A percentile compares a stretch with the other conserved stretches of the same genome.
phyloP scores from a whole-genome alignment of 345 rosid species.

The Cardiospermum halicacabum region DNA sequence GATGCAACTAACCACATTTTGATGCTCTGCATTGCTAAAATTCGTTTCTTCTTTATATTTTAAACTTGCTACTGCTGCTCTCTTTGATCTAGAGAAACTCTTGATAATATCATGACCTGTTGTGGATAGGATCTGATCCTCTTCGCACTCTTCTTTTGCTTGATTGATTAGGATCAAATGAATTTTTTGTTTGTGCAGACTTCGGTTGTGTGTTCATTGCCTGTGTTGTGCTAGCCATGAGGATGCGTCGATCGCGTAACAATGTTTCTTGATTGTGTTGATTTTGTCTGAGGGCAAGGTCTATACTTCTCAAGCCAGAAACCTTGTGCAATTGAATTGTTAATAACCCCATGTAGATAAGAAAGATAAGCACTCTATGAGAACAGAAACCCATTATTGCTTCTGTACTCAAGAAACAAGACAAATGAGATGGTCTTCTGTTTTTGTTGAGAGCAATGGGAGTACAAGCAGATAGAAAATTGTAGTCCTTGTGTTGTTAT shows the following conservation, averaged over 20 bases:
- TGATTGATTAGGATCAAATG: conserved; percentile 49
- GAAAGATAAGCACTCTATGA: conserved; percentile 40
- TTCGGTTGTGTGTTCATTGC: conserved; percentile 30
- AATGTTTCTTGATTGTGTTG: conserved; percentile 23
- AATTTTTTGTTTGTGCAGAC: conserved; percentile 27
- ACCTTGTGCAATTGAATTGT: conserved; percentile 35
- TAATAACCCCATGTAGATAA: conserved; percentile 49
- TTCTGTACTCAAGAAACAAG: conserved; percentile 34
- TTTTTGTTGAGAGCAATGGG: conserved; percentile 36
- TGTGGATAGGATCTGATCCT: conserved; percentile 91
- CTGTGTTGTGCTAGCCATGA: conserved; percentile 30
- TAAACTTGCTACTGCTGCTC: conserved; percentile 15
- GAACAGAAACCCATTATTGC: conserved; percentile 40
- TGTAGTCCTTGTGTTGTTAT: conserved; percentile 31
- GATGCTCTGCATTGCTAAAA: conserved; percentile 29
- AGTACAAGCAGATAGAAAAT: conserved; percentile 29
- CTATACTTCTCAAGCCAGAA: conserved; percentile 32
- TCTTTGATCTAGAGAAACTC: conserved; percentile 23
- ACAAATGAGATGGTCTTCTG: conserved; percentile 34
- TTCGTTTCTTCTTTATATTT: conserved; percentile 24
- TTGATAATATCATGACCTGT: conserved; percentile 38
- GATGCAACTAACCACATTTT: conserved; percentile 17
- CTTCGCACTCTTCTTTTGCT: conserved; percentile 69
- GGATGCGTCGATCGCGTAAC: conserved; percentile 29
- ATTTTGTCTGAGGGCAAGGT: conserved; percentile 23